Evolutionary conservation across 495 filamentous ascomycete species (phyloP).

Genomic region (Baudoinia panamericana): DNA sequence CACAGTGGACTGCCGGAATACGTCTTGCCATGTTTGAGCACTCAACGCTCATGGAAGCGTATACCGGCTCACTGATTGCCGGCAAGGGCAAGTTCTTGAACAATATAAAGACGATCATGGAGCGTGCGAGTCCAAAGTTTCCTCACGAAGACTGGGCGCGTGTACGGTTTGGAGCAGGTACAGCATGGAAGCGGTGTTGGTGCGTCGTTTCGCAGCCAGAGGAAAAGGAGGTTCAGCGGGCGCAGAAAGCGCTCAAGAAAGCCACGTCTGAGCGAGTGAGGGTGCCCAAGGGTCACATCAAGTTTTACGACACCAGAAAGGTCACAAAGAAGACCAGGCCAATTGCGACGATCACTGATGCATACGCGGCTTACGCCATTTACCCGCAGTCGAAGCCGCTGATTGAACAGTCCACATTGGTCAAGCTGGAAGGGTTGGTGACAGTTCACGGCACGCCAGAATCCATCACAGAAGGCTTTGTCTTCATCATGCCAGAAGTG

Average conservation of each 20-base stretch:
- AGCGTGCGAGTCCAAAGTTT: slow-evolving; percentile 55
- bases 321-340: slow-evolving; percentile 85
- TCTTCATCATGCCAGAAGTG: slow-evolving; percentile 94
- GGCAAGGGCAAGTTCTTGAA: slow-evolving; percentile 84
- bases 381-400: slow-evolving; percentile 88
- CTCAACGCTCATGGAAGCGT: slow-evolving; percentile 83
- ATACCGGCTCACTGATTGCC: slow-evolving; percentile 89
- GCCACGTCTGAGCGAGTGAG: slow-evolving; percentile 60
- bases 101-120: slow-evolving; percentile 75
- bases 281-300: slow-evolving; percentile 70
- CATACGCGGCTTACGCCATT: slow-evolving; percentile 84
- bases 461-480: slow-evolving; percentile 72
- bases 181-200: slow-evolving; percentile 93
- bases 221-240: slow-evolving; percentile 78
- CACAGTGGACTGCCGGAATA: slow-evolving; percentile 93
- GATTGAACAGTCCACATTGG: slow-evolving; percentile 84
- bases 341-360: slow-evolving; percentile 81
- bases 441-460: slow-evolving; percentile 66
- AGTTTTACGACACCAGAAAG: slow-evolving; percentile 81
- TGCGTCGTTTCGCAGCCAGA: slow-evolving; percentile 85
- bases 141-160: slow-evolving; percentile 87
- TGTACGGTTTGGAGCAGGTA: slow-evolving; percentile 90
- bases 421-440: slow-evolving; percentile 88
- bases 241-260: slow-evolving; percentile 62
- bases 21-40: slow-evolving; percentile 92